Conservation (phyloP, 768 basidiomycete genomes). For the Termitomyces bulborhizus region DNA sequence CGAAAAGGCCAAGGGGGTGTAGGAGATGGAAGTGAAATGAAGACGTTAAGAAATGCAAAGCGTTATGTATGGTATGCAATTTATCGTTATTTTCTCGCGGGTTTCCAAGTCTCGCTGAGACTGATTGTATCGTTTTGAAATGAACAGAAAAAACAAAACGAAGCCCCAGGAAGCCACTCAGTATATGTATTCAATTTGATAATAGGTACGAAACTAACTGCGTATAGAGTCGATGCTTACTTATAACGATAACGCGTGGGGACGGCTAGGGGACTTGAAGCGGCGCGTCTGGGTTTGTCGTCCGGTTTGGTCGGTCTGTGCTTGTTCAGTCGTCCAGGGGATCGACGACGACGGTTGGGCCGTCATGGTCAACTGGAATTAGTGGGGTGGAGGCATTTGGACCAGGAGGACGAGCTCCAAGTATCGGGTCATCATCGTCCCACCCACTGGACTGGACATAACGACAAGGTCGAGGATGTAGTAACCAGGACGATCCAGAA, state of each 20-base stretch:
- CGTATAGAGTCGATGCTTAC: no score
- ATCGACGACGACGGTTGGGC: neutral
- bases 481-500: neutral
- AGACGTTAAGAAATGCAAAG: no score
- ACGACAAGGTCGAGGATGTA: neutral
- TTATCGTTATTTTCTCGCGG: neutral
- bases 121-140: no score
- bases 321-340: neutral
- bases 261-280: neutral
- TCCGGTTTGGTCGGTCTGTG: neutral
- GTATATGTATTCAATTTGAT: neutral
- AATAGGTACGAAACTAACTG: neutral
- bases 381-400: neutral
- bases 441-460: neutral
- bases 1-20: no score
- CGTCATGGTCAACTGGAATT: neutral
- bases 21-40: no score
- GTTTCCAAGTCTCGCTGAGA: neutral
- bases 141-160: no score
- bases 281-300: neutral
- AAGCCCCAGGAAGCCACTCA: no score
- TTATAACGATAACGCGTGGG: neutral
- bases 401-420: neutral
- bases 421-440: neutral
- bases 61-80: no score